A percentile compares a stretch with the other conserved stretches of the same genome.
Evolutionary conservation across 306 rosid genomes (phyloP).

Genomic region (Pueraria montana): DNA sequence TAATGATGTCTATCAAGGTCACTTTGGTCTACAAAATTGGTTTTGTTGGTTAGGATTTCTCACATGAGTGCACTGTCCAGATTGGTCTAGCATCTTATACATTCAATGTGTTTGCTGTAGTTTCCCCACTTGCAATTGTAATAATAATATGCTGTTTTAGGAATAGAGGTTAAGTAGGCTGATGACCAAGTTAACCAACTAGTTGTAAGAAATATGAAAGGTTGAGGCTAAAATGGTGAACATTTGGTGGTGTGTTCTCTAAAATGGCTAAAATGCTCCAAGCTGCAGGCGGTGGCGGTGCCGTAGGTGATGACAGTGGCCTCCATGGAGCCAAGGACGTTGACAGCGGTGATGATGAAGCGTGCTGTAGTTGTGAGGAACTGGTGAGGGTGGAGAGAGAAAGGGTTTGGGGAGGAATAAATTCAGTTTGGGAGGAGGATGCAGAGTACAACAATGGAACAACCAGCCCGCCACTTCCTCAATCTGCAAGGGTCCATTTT

Average conservation of each 20-base stretch:
- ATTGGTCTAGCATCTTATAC: constrained; percentile 1
- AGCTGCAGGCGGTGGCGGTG: too few species aligned
- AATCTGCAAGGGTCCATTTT: too few species aligned
- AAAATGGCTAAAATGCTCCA: too few species aligned
- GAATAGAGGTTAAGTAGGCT: neutral
- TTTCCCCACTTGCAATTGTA: neutral
- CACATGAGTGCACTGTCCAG: neutral
- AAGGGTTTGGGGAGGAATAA: too few species aligned
- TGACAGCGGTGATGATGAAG: too few species aligned
- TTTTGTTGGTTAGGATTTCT: constrained; percentile 25
- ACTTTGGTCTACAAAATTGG: constrained; percentile 28
- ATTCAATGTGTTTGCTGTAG: neutral
- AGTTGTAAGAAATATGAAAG: neutral
- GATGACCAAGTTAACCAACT: neutral
- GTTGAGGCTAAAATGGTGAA: constrained; percentile 8
- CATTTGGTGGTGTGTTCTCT: constrained; percentile 4
- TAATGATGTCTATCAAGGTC: neutral
- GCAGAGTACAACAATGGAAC: too few species aligned
- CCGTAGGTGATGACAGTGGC: too few species aligned
- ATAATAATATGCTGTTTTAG: neutral
- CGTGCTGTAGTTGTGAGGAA: too few species aligned
- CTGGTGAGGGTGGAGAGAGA: too few species aligned
- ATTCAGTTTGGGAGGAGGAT: too few species aligned
- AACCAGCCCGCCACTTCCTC: too few species aligned
- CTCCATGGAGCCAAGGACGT: too few species aligned